Conservation (phyloP, 2,329 filamentous ascomycete species). For the Fusarium sp. region DNA sequence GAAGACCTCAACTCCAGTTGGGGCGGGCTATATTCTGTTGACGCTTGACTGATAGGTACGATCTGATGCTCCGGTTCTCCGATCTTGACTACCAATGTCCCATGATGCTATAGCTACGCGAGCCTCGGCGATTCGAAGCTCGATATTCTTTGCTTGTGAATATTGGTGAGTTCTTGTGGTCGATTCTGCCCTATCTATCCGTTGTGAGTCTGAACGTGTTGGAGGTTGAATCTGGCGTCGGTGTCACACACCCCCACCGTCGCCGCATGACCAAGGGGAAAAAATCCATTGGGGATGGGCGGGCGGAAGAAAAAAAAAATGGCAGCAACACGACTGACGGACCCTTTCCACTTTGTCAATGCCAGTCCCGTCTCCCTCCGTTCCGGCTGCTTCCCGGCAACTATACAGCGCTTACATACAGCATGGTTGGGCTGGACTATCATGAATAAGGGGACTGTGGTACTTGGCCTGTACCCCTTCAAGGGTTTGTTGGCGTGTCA, state of each 20-base stretch:
- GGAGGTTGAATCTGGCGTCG: slow-evolving; percentile 39
- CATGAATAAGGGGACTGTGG: slow-evolving; percentile 24
- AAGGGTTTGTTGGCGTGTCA: slow-evolving; percentile 11
- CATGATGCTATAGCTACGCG: neutral
- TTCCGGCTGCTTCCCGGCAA: slow-evolving; percentile 39
- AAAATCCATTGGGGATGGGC: slow-evolving; percentile 49
- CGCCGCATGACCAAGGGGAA: slow-evolving; percentile 34
- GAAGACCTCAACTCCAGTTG: slow-evolving; percentile 31
- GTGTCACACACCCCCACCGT: slow-evolving; percentile 39
- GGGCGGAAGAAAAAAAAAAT: slow-evolving; percentile 31
- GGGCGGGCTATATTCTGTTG: slow-evolving; percentile 40
- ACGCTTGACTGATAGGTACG: slow-evolving; percentile 26
- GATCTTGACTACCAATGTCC: slow-evolving; percentile 1
- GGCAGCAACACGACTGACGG: slow-evolving; percentile 12
- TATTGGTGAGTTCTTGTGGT: slow-evolving; percentile 26
- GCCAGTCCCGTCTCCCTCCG: slow-evolving; percentile 29
- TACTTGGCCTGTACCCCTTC: slow-evolving; percentile 16
- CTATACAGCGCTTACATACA: slow-evolving; percentile 4
- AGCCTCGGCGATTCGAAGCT: slow-evolving; percentile 27
- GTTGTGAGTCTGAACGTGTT: slow-evolving; percentile 6
- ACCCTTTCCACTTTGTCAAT: slow-evolving; percentile 31
- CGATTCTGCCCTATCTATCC: neutral
- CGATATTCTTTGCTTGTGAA: slow-evolving; percentile 40
- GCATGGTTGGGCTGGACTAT: slow-evolving; percentile 1
- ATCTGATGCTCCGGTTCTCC: slow-evolving; percentile 7